Evolutionary conservation across 352 stramenopile species (phyloP), one percentile per base, ranked within the genome.

Genomic region (Pilasporangium apinafurcum): DNA sequence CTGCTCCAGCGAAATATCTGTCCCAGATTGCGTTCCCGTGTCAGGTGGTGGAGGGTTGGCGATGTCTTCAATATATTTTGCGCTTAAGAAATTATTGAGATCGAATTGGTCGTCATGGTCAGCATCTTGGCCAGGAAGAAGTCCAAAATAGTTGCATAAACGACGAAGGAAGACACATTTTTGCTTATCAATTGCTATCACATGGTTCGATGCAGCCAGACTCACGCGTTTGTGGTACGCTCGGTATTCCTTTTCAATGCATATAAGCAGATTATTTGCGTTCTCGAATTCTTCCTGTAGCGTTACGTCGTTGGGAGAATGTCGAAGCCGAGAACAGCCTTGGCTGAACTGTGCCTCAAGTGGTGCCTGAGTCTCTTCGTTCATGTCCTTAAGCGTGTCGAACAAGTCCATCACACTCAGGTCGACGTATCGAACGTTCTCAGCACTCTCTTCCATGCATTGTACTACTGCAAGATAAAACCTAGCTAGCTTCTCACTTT

Each of bases 181-280:
- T 37, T 95, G 75, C 16, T 53, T 65, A 7, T 62, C 47, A 4
- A 73, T 76, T 12, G 67, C 65, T 17, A 60, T 37, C 8, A 78
- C 63, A 33, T 93, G 78, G 38, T 84, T 69, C 4, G 59, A 33
- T 16, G 72, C 71, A 17, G 73, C 74, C 7, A 83, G 26, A 18
- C 40, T 40, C 1, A 64, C 52, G 13, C 62, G 59, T 20, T 62
- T 62, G 37, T 83, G 76, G 53, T 89, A 93, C 10, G 63, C 40
- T 9, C 86, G 77, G 56, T 96, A 96, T 18, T 80, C 71, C 5
- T 32, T 48, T 53, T 96, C 86, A 27, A 95, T 80, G 12, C 60
- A 20, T 18, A 70, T 65, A 2, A 96, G 60, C 1, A 95, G 31
- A 12, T 58, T 49, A 0, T 71, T 68, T 1, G 66, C 73, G 0